Evolutionary conservation across 2,329 filamentous ascomycete species (phyloP), one percentile per base, ranked within the genome.

Genomic region (Penicillium sp.): DNA sequence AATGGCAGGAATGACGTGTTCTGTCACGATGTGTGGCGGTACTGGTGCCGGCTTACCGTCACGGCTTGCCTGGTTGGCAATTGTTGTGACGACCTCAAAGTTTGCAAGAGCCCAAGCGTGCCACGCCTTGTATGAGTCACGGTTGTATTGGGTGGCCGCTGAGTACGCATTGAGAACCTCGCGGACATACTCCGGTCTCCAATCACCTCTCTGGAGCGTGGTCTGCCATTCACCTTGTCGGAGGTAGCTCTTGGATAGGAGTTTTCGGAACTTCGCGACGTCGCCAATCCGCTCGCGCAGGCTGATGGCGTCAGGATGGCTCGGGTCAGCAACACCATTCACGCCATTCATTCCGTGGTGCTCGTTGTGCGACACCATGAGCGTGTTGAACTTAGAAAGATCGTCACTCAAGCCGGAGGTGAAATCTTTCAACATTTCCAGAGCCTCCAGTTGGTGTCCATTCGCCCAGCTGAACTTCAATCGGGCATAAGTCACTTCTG

Each of bases 51-150:
- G 61, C 24, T 62, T 65, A 39, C 68, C 76, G 55, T 83, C 80
- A 41, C 82, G 79, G 57, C 88, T 88, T 14, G 80, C 80, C 50
- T 85, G 81, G 20, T 87, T 81, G 8, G 86, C 83, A 51, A 94
- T 77, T 0, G 88, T 85, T 62, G 94, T 95, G 33, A 97, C 92
- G 51, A 99, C 94, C 73, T 99, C 92, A 65, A 99, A 99, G 72
- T 99, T 99, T 48, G 94, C 92, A 56, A 99, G 75, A 10, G 94
- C 95, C 92, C 94, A 99, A 0, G 94, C 89, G 73, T 99, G 94
- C 94, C 94, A 99, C 7, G 95, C 94, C 74, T 99, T 99, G 77
- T 99, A 99, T 84, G 92, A 99, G 55, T 87, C 86, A 30, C 90
- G 87, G 69, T 99, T 95, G 74, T 95, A 96, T 53, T 90, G 87